A percentile compares a stretch with the other conserved stretches of the same genome.
phyloP scores from a whole-genome alignment of 2,329 filamentous ascomycete species.

The Colletotrichum theobromicola region DNA sequence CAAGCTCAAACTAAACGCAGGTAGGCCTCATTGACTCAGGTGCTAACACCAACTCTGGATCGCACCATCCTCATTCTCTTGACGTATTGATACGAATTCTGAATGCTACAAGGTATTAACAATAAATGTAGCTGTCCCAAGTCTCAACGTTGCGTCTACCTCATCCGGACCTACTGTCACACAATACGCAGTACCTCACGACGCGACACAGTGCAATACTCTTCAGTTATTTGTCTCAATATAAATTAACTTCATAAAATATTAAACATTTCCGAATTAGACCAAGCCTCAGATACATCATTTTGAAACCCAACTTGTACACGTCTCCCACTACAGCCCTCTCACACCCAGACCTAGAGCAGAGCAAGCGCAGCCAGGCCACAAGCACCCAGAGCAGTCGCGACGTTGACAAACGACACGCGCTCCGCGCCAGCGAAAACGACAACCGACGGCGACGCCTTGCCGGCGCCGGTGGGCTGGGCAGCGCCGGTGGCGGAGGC shows the following conservation, averaged over 20 bases:
- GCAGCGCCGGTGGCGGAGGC: not conserved
- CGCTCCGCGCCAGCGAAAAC: not conserved
- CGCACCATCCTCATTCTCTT: not conserved
- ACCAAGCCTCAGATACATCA: not conserved
- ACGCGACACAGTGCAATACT: not conserved
- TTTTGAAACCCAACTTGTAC: not conserved
- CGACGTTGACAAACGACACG: not conserved
- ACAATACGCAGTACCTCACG: rapidly evolving
- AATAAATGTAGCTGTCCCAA: too few species aligned
- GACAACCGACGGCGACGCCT: not conserved
- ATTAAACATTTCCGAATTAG: not conserved
- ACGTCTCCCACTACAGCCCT: not conserved
- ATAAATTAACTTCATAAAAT: not conserved
- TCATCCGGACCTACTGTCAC: not conserved
- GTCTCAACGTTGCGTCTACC: rapidly evolving
- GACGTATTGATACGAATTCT: not conserved
- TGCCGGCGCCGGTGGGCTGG: not conserved
- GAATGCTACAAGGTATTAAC: too few species aligned
- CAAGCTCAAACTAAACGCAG: not conserved
- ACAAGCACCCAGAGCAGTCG: not conserved
- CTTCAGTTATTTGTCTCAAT: not conserved
- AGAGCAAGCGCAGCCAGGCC: not conserved
- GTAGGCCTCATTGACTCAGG: not conserved
- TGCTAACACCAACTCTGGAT: not conserved
- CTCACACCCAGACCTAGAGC: not conserved